Evolutionary conservation across 176 grass and related monocot species (phyloP).

Genomic region (Oryza australiensis): DNA sequence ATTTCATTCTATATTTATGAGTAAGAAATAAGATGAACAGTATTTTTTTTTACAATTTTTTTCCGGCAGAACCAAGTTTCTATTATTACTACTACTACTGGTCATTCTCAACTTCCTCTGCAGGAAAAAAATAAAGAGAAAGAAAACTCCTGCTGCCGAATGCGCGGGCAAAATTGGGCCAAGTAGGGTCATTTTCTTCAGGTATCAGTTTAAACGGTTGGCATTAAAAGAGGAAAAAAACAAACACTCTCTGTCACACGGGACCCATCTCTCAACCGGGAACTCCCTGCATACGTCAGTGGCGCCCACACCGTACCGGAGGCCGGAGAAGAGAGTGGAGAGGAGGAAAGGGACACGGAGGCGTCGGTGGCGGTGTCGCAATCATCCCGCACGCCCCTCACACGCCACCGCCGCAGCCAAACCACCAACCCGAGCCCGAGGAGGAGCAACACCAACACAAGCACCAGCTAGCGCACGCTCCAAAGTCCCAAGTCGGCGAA

Average conservation of each 20-base stretch:
- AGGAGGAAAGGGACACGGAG: slow-evolving; percentile 2
- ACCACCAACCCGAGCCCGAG: slow-evolving; percentile 16
- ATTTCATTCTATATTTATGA: too few relatives aligned
- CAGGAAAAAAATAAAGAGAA: too few relatives aligned
- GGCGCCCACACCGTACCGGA: background rate
- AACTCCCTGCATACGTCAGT: background rate
- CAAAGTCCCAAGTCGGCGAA: too few relatives aligned
- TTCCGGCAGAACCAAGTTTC: too few relatives aligned
- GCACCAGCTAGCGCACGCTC: background rate
- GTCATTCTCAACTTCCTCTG: too few relatives aligned
- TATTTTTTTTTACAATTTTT: too few relatives aligned
- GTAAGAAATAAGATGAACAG: too few relatives aligned
- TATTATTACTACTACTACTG: too few relatives aligned
- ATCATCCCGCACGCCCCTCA: slow-evolving; percentile 20
- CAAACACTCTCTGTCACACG: background rate
- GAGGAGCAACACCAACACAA: slow-evolving; percentile 1
- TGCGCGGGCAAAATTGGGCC: too few relatives aligned
- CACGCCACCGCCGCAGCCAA: background rate
- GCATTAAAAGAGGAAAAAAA: background rate
- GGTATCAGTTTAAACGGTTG: background rate
- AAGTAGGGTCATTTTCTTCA: background rate
- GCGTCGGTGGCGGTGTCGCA: slow-evolving; percentile 44
- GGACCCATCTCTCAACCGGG: background rate
- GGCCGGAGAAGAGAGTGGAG: too few relatives aligned
- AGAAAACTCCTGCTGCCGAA: too few relatives aligned